phyloP scores from a whole-genome alignment of 2,329 filamentous ascomycete genomes.

The Pseudodiploospora longispora region DNA sequence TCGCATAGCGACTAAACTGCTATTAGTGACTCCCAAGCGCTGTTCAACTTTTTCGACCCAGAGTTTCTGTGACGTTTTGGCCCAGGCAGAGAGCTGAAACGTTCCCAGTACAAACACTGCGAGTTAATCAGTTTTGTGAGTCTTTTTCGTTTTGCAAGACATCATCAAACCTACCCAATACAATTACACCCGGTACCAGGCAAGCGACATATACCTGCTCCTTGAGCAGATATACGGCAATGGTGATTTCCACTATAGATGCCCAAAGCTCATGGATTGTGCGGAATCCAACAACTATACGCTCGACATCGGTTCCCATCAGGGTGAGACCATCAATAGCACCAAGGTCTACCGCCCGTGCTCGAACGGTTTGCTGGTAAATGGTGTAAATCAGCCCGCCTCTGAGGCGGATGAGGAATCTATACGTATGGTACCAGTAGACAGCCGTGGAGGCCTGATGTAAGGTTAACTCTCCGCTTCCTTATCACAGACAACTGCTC shows the following conservation, averaged over 20 bases:
- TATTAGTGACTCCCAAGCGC: conserved; percentile 31
- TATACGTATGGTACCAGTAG: conserved; percentile 16
- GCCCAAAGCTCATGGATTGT: conserved; percentile 22
- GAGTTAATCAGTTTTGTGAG: neutral
- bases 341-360: conserved; percentile 14
- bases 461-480: neutral
- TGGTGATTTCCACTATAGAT: conserved; percentile 16
- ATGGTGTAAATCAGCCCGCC: conserved; percentile 17
- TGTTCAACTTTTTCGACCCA: conserved; percentile 37
- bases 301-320: conserved; percentile 26
- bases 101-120: conserved; percentile 15
- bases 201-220: conserved; percentile 19
- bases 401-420: conserved; percentile 15
- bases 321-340: conserved; percentile 21
- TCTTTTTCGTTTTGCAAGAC: no score
- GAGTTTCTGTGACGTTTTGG: conserved; percentile 17
- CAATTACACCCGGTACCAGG: conserved; percentile 17
- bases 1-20: conserved; percentile 36
- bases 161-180: conserved; percentile 5
- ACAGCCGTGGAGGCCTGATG: conserved; percentile 13
- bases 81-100: conserved; percentile 8
- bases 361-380: conserved; percentile 15
- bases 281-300: conserved; percentile 16
- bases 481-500: neutral
- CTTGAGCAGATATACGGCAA: conserved; percentile 22